phyloP scores from a whole-genome alignment of 2,329 filamentous ascomycete species.

The Paracoccidioides lutzii region DNA sequence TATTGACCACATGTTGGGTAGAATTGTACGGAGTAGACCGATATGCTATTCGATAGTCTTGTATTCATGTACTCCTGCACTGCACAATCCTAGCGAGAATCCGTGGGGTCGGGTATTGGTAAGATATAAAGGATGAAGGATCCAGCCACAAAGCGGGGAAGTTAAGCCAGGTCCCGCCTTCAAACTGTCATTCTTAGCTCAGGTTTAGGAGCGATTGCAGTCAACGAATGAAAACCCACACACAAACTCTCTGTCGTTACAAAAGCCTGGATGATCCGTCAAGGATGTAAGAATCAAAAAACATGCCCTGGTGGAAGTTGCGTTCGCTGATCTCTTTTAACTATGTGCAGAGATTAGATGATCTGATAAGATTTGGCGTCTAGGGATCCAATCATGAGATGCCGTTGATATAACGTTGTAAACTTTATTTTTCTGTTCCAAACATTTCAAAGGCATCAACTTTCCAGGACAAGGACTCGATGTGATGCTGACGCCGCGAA shows the following conservation, averaged over 20 bases:
- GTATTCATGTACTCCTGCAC: neutral
- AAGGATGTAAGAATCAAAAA: neutral
- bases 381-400: neutral
- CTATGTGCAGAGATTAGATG: neutral
- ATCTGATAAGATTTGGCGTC: slow-evolving; percentile 1
- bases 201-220: neutral
- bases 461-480: too few species aligned
- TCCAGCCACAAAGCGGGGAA: too few species aligned
- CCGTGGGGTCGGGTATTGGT: too few species aligned
- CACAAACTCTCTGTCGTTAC: neutral
- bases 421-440: neutral
- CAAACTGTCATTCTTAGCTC: too few species aligned
- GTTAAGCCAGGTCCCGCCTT: too few species aligned
- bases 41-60: neutral
- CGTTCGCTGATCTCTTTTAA: neutral
- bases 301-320: neutral
- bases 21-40: neutral
- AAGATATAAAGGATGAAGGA: too few species aligned
- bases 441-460: neutral
- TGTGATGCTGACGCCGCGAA: too few species aligned
- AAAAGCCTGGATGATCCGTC: neutral
- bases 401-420: neutral
- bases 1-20: neutral
- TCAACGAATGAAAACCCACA: neutral
- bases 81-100: neutral